phyloP scores from a whole-genome alignment of 345 rosid species.

The Eutrema heterophyllum region DNA sequence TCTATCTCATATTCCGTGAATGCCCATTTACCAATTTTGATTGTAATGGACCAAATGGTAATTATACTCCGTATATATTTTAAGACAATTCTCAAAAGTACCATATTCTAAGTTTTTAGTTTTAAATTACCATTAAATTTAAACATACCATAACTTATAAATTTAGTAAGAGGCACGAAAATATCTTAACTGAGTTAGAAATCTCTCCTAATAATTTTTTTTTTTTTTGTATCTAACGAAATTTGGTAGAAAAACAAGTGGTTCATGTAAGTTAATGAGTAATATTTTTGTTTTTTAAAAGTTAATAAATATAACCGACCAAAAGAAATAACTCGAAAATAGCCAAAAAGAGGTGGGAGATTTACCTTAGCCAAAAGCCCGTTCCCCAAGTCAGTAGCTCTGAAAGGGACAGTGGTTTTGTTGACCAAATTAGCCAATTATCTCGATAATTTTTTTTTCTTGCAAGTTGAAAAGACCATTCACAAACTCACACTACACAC shows the following conservation, averaged over 20 bases:
- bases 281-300: no score
- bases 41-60: background rate
- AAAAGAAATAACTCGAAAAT: background rate
- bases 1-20: background rate
- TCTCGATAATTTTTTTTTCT: constrained; percentile 4
- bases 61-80: background rate
- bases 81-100: background rate
- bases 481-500: constrained; percentile 2
- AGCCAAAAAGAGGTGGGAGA: background rate
- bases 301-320: background rate
- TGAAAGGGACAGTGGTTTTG: constrained; percentile 20
- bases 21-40: background rate
- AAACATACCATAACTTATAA: background rate
- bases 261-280: background rate
- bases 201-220: background rate
- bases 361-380: constrained; percentile 25
- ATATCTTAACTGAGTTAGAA: background rate
- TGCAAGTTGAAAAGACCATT: constrained; percentile 20
- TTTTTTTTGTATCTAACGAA: background rate
- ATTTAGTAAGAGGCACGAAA: background rate
- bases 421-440: constrained; percentile 13
- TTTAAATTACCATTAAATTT: background rate
- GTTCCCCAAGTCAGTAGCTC: background rate
- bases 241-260: background rate
- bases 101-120: background rate